These are phyloP conservation scores for Kickxella alabastrina DNA, from an alignment of 192 early-diverging fungal species.

Conservation along the genomic window DNA sequence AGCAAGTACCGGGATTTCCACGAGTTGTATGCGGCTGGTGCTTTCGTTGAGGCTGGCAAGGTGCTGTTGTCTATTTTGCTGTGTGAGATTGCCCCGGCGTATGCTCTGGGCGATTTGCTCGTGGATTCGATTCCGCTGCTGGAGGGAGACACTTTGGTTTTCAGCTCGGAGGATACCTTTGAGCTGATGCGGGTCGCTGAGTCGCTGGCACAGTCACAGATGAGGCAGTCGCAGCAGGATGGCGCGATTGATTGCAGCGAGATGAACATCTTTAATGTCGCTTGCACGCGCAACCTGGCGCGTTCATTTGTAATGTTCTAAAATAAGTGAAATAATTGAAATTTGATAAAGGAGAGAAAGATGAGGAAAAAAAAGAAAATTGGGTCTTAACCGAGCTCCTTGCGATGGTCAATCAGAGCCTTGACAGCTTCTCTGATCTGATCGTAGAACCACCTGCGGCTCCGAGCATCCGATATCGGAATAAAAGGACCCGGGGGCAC, in stretches of 20 bases:
- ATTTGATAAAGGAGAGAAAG: neutral
- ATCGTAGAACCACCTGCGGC: slow-evolving; percentile 64
- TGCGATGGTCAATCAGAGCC: slow-evolving; percentile 41
- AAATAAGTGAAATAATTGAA: neutral
- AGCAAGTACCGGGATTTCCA: slow-evolving; percentile 60
- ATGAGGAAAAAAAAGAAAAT: neutral
- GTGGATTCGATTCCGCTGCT: slow-evolving; percentile 63
- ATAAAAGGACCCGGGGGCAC: slow-evolving; percentile 60
- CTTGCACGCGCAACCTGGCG: slow-evolving; percentile 45
- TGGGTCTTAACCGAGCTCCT: slow-evolving; percentile 31
- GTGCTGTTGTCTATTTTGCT: slow-evolving; percentile 51
- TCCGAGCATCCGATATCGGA: slow-evolving; percentile 61
- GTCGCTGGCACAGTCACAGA: slow-evolving; percentile 24
- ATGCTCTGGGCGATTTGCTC: slow-evolving; percentile 52
- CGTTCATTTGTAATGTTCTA: slow-evolving; percentile 27
- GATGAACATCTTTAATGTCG: slow-evolving; percentile 29
- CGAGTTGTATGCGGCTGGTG: slow-evolving; percentile 38
- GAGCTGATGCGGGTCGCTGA: slow-evolving; percentile 68
- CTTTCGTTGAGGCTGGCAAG: slow-evolving; percentile 34
- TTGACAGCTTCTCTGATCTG: slow-evolving; percentile 68
- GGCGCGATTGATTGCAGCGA: slow-evolving; percentile 9
- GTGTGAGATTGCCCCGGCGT: slow-evolving; percentile 50
- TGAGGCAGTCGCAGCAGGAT: neutral
- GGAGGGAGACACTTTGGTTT: slow-evolving; percentile 56
- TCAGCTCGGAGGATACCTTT: slow-evolving; percentile 54